Evolutionary conservation across 169 alveolate species (phyloP).

Genomic region (Eimeria tenella): DNA sequence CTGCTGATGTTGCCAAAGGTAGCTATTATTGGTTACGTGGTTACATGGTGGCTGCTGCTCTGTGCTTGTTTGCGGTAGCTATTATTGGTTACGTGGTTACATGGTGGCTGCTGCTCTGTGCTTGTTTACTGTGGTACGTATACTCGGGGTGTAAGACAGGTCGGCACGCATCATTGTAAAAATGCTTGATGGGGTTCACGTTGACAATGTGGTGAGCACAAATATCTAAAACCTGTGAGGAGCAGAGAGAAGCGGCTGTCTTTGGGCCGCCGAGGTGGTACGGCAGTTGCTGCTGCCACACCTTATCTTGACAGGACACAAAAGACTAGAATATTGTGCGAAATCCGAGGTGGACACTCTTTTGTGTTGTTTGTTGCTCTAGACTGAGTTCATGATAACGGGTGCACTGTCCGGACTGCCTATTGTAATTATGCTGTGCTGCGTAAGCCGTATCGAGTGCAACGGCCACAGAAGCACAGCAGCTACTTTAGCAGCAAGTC

Average conservation of each 20-base stretch:
- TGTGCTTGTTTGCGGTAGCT: background rate
- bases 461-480: background rate
- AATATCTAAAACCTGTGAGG: background rate
- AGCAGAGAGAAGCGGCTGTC: conserved; percentile 12
- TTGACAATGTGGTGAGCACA: background rate
- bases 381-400: too few species aligned
- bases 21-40: too few species aligned
- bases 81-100: background rate
- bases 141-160: background rate
- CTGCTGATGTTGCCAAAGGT: background rate
- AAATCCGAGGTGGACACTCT: too few species aligned
- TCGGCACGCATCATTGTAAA: background rate
- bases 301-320: too few species aligned
- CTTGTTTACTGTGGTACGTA: background rate
- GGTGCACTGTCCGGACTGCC: too few species aligned
- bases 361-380: too few species aligned
- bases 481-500: conserved; percentile 5
- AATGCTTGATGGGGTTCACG: background rate
- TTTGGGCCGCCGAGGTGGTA: background rate
- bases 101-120: background rate
- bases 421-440: too few species aligned
- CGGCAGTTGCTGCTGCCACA: background rate
- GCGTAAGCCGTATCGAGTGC: background rate
- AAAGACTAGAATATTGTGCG: too few species aligned
- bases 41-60: too few species aligned